A percentile compares a stretch with the other conserved stretches of the same genome.
Conservation (phyloP, 2,329 filamentous ascomycete species). For the Claviceps sp. region DNA sequence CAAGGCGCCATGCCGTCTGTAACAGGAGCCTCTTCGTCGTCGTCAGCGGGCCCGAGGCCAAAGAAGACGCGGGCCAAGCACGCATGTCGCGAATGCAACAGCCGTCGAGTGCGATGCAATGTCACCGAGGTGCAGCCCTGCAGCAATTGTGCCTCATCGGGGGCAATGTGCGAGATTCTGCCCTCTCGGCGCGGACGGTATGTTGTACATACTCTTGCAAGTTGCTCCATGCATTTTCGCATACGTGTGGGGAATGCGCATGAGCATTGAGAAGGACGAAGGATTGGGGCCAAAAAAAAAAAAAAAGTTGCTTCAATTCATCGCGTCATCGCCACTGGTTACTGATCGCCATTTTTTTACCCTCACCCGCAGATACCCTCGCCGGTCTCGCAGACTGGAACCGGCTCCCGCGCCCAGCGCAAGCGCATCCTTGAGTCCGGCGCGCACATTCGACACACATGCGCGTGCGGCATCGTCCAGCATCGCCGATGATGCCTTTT, state of each 20-base stretch:
- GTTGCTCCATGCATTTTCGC: neutral
- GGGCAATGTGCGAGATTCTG: slow-evolving; percentile 17
- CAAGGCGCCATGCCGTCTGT: slow-evolving; percentile 2
- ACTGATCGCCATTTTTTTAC: neutral
- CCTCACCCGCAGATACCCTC: slow-evolving; percentile 12
- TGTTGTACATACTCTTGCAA: neutral
- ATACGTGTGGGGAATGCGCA: neutral
- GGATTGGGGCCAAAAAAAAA: neutral
- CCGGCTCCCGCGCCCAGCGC: slow-evolving; percentile 1
- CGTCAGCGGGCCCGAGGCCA: slow-evolving; percentile 13
- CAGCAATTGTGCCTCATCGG: slow-evolving; percentile 16
- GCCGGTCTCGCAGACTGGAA: slow-evolving; percentile 10
- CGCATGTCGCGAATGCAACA: slow-evolving; percentile 22
- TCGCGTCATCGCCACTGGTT: neutral
- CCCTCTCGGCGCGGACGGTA: slow-evolving; percentile 22
- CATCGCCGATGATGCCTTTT: neutral
- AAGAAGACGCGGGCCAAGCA: slow-evolving; percentile 21
- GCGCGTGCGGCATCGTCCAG: slow-evolving; percentile 1
- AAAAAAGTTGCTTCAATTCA: neutral
- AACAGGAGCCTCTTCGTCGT: neutral
- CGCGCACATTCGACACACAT: slow-evolving; percentile 1
- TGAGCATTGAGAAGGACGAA: too few species aligned
- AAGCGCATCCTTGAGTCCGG: slow-evolving; percentile 1
- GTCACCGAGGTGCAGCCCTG: slow-evolving; percentile 21
- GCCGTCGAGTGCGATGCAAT: slow-evolving; percentile 22